Evolutionary conservation across 768 basidiomycete species (phyloP).

Genomic region (Calvatia gigantea): DNA sequence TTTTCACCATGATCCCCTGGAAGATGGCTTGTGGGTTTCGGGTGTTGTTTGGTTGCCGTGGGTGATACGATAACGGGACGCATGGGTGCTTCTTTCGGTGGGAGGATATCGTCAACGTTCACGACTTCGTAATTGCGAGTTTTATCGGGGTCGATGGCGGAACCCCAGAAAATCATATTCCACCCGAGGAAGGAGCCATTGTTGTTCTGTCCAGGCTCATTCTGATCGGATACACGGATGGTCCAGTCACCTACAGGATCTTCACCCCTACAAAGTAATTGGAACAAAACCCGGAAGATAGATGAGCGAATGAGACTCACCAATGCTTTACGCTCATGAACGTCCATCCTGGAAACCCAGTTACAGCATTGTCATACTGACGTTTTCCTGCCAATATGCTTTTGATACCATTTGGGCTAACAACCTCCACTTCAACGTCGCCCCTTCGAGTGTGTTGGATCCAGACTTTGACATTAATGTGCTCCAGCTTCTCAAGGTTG

Average conservation of each 20-base stretch:
- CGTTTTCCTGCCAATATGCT: conserved; percentile 81
- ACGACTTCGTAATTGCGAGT: conserved; percentile 63
- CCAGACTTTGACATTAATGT: conserved; percentile 90
- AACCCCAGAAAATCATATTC: conserved; percentile 93
- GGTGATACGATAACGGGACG: conserved; percentile 30
- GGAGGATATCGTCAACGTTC: conserved; percentile 45
- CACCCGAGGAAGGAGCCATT: conserved; percentile 81
- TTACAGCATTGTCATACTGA: conserved; percentile 53
- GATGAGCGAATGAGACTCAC: conserved; percentile 39
- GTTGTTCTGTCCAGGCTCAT: conserved; percentile 41
- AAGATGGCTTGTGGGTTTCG: conserved; percentile 85
- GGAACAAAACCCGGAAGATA: conserved; percentile 14
- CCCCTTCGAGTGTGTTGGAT: conserved; percentile 85
- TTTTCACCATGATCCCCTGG: conserved; percentile 83
- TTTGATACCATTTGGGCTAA: conserved; percentile 80
- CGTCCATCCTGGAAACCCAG: conserved; percentile 92
- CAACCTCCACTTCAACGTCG: conserved; percentile 88
- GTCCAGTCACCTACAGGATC: conserved; percentile 89
- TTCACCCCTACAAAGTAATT: conserved; percentile 69
- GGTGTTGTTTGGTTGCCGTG: conserved; percentile 54
- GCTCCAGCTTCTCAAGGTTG: conserved; percentile 89
- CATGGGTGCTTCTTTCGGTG: conserved; percentile 36
- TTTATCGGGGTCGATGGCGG: conserved; percentile 67
- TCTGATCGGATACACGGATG: conserved; percentile 79
- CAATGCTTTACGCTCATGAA: conserved; percentile 99